Conservation (phyloP, 2,329 filamentous ascomycete species). For the Leptographium lundbergii region DNA sequence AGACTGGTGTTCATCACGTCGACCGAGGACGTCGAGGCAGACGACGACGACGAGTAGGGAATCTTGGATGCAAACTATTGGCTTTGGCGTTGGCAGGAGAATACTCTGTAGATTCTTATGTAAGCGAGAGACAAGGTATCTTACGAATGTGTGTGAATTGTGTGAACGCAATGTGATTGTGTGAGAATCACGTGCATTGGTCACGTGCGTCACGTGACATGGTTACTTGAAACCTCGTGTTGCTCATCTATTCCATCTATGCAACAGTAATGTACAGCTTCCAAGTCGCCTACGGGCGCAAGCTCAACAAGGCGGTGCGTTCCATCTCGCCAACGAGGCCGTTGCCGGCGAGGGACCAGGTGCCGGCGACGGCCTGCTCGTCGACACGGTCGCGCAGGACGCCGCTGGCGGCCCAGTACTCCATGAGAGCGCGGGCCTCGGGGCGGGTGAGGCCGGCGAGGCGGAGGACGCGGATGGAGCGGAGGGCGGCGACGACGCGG, state of each 20-base stretch:
- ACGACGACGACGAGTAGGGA: constrained; percentile 26
- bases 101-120: too few species aligned
- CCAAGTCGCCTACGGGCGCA: constrained; percentile 25
- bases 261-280: not conserved
- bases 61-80: not conserved
- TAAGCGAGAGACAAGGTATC: too few species aligned
- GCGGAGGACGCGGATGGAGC: constrained; percentile 37
- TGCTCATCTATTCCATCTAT: too few species aligned
- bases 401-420: constrained; percentile 87
- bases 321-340: constrained; percentile 82
- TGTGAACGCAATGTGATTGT: too few species aligned
- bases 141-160: too few species aligned
- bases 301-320: constrained; percentile 41
- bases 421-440: constrained; percentile 70
- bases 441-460: constrained; percentile 57
- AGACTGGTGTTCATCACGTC: constrained; percentile 59
- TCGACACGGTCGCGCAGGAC: constrained; percentile 59
- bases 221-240: too few species aligned
- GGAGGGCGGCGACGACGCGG: constrained; percentile 39
- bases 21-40: constrained; percentile 35
- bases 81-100: too few species aligned
- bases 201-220: too few species aligned
- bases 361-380: constrained; percentile 60
- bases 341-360: constrained; percentile 71
- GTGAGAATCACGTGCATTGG: too few species aligned